Evolutionary conservation across 305 asterid genomes (phyloP), one percentile per base, ranked within the genome.

Genomic region (Rubia peregrina): DNA sequence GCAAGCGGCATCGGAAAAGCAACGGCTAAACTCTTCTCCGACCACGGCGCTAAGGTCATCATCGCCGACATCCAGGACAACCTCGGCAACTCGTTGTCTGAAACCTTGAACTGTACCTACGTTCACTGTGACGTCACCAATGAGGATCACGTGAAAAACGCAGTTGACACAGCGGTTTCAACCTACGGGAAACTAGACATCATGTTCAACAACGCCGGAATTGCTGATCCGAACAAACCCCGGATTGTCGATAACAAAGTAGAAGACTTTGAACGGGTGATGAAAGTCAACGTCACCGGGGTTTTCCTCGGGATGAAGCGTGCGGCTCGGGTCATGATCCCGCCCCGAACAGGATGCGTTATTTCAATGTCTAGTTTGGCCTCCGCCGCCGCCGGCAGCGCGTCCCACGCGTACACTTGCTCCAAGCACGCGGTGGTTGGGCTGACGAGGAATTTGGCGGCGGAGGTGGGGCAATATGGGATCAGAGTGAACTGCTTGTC

Each of bases 271-370:
- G 71, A 65, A 26, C 10, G 51, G 0, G 42, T 69, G 24, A 10
- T 77, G 24, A 30, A 40, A 0, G 72, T 81, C 1, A 81, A 78
- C 44, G 53, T 76, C 24, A 51, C 43, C 3, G 85, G 83, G 1
- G 56, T 75, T 7, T 70, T 77, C 38, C 56, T 75, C 10, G 84
- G 84, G 21, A 77, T 76, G n/a, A 81, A 78, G 57, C 78, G 69
- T 7, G 84, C 80, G 0, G 73, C 84, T 6, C 72, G 80, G 6
- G 76, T 78, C 19, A 81, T 81, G 82, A 78, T 68, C 26, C 80
- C 70, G 0, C 36, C 9, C 8, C 38, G 56, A 22, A 68, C 22
- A 9, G 82, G 85, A 2, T 68, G 74, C 68, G 56, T 81, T 22
- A 67, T 78, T 11, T 74, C 71, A 53, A 81, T 69, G 2, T 26